These are phyloP conservation scores for Penicillium sp. DNA, from an alignment of 2,329 filamentous ascomycete genomes.

Conservation along the genomic window DNA sequence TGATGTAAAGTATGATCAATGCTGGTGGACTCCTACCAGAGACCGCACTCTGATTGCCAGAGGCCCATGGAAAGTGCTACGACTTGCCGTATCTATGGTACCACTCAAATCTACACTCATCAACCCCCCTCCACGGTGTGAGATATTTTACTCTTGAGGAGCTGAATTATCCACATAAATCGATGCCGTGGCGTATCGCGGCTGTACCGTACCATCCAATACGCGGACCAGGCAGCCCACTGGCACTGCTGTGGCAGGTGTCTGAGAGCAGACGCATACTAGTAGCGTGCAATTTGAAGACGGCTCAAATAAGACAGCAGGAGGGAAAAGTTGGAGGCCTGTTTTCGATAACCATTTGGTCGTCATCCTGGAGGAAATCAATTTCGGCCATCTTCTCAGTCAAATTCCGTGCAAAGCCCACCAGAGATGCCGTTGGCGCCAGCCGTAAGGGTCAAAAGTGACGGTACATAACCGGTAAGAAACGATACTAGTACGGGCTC, in stretches of 20 bases:
- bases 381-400: constrained; percentile 8
- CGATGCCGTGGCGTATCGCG: constrained; percentile 22
- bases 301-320: not conserved
- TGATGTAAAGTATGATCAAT: constrained; percentile 20
- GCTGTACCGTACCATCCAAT: constrained; percentile 21
- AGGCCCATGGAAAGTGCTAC: constrained; percentile 8
- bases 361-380: constrained; percentile 3
- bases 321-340: not conserved
- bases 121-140: constrained; percentile 16
- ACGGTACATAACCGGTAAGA: constrained; percentile 28
- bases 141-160: constrained; percentile 15
- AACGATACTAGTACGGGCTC: constrained; percentile 27
- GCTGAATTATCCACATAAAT: constrained; percentile 22
- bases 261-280: constrained; percentile 4
- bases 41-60: constrained; percentile 3
- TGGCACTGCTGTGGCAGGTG: not conserved
- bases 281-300: not conserved
- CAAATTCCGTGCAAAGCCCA: constrained; percentile 10
- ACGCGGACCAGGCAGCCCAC: constrained; percentile 1
- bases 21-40: constrained; percentile 7
- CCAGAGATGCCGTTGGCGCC: constrained; percentile 7
- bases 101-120: constrained; percentile 12
- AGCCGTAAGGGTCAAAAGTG: constrained; percentile 16
- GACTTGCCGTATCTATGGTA: constrained; percentile 18
- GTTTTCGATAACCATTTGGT: not conserved